Base-by-base conservation (phyloP, 2,329 filamentous ascomycete genomes). In the Arthrobotrys iridis region DNA sequence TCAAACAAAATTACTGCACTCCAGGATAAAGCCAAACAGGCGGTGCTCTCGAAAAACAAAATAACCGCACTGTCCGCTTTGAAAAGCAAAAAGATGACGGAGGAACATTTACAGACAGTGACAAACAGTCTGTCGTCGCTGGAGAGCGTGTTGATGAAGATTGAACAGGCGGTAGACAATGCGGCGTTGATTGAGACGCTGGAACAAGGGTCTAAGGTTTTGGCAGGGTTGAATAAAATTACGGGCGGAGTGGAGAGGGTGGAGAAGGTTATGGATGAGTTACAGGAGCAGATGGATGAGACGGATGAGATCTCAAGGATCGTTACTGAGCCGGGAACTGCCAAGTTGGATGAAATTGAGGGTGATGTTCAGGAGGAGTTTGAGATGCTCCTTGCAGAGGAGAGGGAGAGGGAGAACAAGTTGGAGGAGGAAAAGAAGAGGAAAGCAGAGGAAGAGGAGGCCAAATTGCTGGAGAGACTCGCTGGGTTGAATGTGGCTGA, bases 301-400 rank as follows among this genome's bases (percentile, higher is more conserved):
- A 89, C 90, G 22, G 93, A 97, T 80, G 94, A 98, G 83, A 87
- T 98, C 20, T 88, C 89, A 26, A 88, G 86, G 65, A 89, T 94
- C 41, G 86, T 98, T 77, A 88, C 89, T 60, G 92, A 95, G 78
- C 82, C 83, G 4, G 85, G 83, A 10, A 80, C 79, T 11, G 43
- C 58, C n/a, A 65, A 67, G 33, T 22, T 70, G 41, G 82, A 78
- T 63, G 82, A 80, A 77, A 85, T 96, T 30, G 92, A 97, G 81
- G 93, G 97, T 80, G 93, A 96, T 81, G 88, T 98, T 65, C 93
- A 97, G 78, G 91, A 94, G 74, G 94, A 97, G 83, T 86, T 98
- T 50, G 90, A 91, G 78, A 89, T 86, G 2, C 84, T 99, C 83
- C 89, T 93, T 82, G 84, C 81, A 33, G 85, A 88, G 77, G 87